Conservation (phyloP, 371 early-diverging fungal species). For the Choanephora cucurbitarum region DNA sequence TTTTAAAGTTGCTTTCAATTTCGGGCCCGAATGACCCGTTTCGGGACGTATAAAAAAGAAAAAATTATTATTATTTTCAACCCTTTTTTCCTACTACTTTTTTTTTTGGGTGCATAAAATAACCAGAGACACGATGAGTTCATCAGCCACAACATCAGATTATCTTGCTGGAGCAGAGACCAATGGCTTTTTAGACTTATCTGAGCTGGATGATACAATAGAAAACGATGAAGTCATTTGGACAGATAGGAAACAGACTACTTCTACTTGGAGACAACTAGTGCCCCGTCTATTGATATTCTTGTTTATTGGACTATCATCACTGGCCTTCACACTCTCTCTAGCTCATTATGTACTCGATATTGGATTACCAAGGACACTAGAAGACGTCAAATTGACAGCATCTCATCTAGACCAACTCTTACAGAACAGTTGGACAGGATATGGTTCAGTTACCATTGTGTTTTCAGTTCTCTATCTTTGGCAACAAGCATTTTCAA, state of each 20-base stretch:
- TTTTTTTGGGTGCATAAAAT: not conserved
- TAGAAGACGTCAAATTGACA: constrained; percentile 39
- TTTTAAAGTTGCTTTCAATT: no score
- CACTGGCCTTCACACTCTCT: constrained; percentile 36
- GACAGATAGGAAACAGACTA: not conserved
- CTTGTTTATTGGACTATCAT: constrained; percentile 33
- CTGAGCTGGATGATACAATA: constrained; percentile 8
- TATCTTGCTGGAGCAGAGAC: not conserved
- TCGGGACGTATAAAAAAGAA: no score
- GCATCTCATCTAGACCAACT: constrained; percentile 40
- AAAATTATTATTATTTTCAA: not conserved
- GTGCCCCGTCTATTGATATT: constrained; percentile 38
- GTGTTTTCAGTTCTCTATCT: constrained; percentile 50
- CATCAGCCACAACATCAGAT: not conserved
- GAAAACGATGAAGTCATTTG: constrained; percentile 33
- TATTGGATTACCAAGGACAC: constrained; percentile 43
- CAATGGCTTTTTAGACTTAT: constrained; percentile 1
- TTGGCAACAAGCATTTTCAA: constrained; percentile 56
- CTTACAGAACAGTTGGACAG: constrained; percentile 34
- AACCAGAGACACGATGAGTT: not conserved
- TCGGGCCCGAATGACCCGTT: no score
- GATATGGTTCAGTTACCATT: constrained; percentile 35
- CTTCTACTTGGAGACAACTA: constrained; percentile 30
- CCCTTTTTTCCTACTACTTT: not conserved
- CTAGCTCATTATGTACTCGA: constrained; percentile 39